These are phyloP conservation scores for Cyamopsis tetragonoloba DNA, from an alignment of 306 rosid genomes.

Conservation along the genomic window DNA sequence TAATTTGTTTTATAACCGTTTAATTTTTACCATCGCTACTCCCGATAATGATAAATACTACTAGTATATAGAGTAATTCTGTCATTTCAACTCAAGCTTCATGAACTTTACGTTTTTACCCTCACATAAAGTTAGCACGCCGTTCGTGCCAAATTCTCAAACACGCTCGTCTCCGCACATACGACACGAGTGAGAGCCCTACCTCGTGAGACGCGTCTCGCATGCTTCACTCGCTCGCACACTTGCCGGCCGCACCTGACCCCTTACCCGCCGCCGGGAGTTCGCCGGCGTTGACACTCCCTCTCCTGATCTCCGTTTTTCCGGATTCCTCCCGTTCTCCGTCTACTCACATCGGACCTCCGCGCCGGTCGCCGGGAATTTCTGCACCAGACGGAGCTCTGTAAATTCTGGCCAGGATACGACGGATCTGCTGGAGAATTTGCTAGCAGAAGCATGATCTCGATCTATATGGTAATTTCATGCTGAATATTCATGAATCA, in stretches of 20 bases:
- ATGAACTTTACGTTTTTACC: background rate
- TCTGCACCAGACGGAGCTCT: background rate
- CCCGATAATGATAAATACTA: too few relatives aligned
- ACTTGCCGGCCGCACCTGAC: constrained; percentile 36
- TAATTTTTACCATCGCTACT: too few relatives aligned
- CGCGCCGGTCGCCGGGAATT: constrained; percentile 47
- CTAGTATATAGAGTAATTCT: too few relatives aligned
- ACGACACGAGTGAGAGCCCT: constrained; percentile 73
- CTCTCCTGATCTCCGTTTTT: background rate
- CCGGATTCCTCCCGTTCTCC: background rate
- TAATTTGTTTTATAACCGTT: too few relatives aligned
- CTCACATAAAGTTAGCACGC: constrained; percentile 19
- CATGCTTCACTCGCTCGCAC: constrained; percentile 69
- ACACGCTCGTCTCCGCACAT: constrained; percentile 53
- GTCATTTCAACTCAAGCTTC: too few relatives aligned
- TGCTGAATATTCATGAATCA: background rate
- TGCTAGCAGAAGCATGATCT: constrained; percentile 4
- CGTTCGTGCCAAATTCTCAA: constrained; percentile 59
- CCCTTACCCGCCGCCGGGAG: constrained; percentile 24
- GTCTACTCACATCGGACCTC: constrained; percentile 3
- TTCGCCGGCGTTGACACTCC: background rate
- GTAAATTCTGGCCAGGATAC: constrained; percentile 8
- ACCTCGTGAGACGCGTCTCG: constrained; percentile 37
- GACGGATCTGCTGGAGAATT: constrained; percentile 24
- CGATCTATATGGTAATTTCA: constrained; percentile 19